These are phyloP conservation scores for Annulohypoxylon maeteangense DNA, from an alignment of 495 filamentous ascomycete species.

Conservation along the genomic window DNA sequence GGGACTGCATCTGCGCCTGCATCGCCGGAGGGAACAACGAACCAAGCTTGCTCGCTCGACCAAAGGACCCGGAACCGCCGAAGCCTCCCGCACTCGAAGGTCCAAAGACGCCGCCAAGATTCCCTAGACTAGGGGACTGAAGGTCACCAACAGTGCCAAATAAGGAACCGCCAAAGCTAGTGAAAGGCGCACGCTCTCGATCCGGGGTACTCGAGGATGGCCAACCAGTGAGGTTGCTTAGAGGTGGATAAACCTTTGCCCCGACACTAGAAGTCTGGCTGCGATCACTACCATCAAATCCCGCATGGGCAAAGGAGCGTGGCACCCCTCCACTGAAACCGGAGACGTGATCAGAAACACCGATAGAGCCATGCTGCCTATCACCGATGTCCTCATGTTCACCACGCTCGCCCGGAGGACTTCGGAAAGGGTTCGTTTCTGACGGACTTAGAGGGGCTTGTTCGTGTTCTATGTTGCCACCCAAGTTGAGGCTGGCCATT, in stretches of 20 bases:
- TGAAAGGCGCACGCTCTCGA: slow-evolving; percentile 73
- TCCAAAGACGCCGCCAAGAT: slow-evolving; percentile 65
- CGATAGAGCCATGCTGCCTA: slow-evolving; percentile 50
- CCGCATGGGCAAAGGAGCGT: slow-evolving; percentile 58
- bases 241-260: slow-evolving; percentile 73
- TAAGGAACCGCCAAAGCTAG: slow-evolving; percentile 76
- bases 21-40: slow-evolving; percentile 87
- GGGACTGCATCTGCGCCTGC: slow-evolving; percentile 85
- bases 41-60: slow-evolving; percentile 83
- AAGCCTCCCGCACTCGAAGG: slow-evolving; percentile 53
- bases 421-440: slow-evolving; percentile 97
- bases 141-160: slow-evolving; percentile 78
- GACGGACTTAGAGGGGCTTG: slow-evolving; percentile 81
- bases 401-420: slow-evolving; percentile 82
- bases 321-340: slow-evolving; percentile 57
- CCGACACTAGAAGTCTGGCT: slow-evolving; percentile 90
- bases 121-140: slow-evolving; percentile 76
- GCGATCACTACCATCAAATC: slow-evolving; percentile 79
- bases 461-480: slow-evolving; percentile 60
- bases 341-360: slow-evolving; percentile 55
- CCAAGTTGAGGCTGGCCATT: slow-evolving; percentile 79
- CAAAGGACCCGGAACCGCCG: slow-evolving; percentile 68
- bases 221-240: slow-evolving; percentile 77
- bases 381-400: slow-evolving; percentile 74
- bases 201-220: slow-evolving; percentile 78